Percentiles rank a stretch among this genome's conserved stretches.
Conservation (phyloP, 371 early-diverging fungal species). For the Apophysomyces trapeziformis region DNA sequence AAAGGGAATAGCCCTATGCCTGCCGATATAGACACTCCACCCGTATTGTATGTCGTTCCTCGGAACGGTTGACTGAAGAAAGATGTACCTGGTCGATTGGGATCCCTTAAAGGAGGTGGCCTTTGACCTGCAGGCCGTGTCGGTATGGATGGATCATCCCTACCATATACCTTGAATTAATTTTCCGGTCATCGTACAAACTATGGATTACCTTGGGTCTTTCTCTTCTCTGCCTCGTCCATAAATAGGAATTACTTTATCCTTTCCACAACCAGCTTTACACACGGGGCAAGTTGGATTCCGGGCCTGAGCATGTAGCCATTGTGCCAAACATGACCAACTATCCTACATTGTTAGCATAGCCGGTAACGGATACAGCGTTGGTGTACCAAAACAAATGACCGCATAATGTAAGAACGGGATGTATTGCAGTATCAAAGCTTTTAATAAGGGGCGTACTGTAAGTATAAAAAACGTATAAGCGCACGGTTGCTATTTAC, state of each 20-base stretch:
- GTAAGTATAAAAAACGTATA: background rate
- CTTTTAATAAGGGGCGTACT: conserved; percentile 11
- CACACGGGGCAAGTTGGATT: conserved; percentile 80
- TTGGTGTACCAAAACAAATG: conserved; percentile 40
- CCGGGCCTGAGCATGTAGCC: conserved; percentile 67
- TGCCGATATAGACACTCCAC: conserved; percentile 52
- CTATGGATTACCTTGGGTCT: conserved; percentile 64
- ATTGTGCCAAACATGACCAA: conserved; percentile 77
- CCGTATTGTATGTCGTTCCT: conserved; percentile 53
- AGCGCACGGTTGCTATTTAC: conserved; percentile 16
- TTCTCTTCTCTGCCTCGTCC: conserved; percentile 75
- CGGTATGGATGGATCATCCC: conserved; percentile 57
- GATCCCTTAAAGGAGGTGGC: conserved; percentile 63
- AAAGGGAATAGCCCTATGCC: conserved; percentile 65
- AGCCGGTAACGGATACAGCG: background rate
- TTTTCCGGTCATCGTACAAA: background rate
- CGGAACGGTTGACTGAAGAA: conserved; percentile 57
- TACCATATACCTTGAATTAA: background rate
- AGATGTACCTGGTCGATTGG: conserved; percentile 46
- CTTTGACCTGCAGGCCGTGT: conserved; percentile 74
- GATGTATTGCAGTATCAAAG: conserved; percentile 43
- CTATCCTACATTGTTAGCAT: conserved; percentile 13
- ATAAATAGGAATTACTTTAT: conserved; percentile 82
- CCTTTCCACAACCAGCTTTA: conserved; percentile 78
- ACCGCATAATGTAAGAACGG: conserved; percentile 41